Conservation (phyloP, 192 early-diverging fungal genomes). For the Umbelopsis vinacea region DNA sequence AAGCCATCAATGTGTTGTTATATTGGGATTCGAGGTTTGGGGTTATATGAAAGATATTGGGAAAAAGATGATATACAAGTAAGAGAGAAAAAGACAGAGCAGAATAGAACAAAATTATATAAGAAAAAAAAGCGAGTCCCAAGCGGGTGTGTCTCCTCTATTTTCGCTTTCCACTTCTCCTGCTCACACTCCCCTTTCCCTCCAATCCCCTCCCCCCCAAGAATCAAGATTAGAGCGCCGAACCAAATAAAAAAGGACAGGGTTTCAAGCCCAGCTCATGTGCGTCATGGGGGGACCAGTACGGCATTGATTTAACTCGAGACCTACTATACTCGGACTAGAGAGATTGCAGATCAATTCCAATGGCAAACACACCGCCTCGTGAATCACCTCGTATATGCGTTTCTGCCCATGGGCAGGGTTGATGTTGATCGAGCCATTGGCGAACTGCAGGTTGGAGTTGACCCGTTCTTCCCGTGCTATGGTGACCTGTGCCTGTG, state of each 20-base stretch:
- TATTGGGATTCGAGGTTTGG: neutral
- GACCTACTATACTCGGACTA: conserved; percentile 19
- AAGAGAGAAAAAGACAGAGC: no score
- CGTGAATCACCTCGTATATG: neutral
- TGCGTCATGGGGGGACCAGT: conserved; percentile 7
- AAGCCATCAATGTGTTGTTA: neutral
- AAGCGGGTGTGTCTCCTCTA: no score
- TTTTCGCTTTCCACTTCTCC: no score
- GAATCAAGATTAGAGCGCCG: neutral
- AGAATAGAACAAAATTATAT: no score
- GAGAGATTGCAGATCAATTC: conserved; percentile 17
- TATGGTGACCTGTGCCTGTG: conserved; percentile 55
- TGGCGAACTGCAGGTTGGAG: conserved; percentile 13
- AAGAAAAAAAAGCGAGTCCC: no score
- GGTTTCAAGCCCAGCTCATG: neutral
- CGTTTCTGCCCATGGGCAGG: conserved; percentile 4
- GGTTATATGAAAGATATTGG: no score
- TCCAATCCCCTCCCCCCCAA: no score
- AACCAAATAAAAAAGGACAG: neutral
- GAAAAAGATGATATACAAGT: no score
- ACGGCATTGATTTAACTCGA: conserved; percentile 8
- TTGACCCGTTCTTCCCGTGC: neutral
- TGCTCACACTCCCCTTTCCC: no score
- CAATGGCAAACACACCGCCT: conserved; percentile 21
- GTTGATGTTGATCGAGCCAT: conserved; percentile 8